Evolutionary conservation across 2,329 filamentous ascomycete species (phyloP), one percentile per base, ranked within the genome.

Genomic region (Pyricularia grisea): DNA sequence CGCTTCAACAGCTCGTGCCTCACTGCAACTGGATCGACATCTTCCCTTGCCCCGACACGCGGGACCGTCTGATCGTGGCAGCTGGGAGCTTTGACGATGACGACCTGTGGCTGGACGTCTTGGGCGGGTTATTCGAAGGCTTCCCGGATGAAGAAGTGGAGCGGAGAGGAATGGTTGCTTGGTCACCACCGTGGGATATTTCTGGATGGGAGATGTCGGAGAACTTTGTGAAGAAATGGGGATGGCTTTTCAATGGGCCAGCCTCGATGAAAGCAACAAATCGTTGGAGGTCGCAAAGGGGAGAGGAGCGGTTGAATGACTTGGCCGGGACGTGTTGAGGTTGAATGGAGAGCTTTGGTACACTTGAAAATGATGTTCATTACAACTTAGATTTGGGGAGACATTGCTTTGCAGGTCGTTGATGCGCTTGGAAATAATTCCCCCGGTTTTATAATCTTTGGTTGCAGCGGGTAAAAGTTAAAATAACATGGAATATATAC

Each of bases 181-280:
- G 81, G 81, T 74, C 75, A 12, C 75, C 78, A 25, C 79, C 81
- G 11, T 82, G 80, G 76, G 70, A 75, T 31, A 69, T 76, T 2
- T 70, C 73, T 5, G 79, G 77, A 60, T 83, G 81, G 81, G 81
- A 83, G 72, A 71, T 82, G 4, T 81, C 77, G 0, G 76, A 78
- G 67, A 73, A 74, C 1, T 83, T 83, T 71, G 72, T 77, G 67
- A 71, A 71, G 31, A 76, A 75, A 67, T 84, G 78, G 77, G 74
- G 74, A 4, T 80, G 76, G 68, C 72, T 83, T 28, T 70, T 83
- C 6, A 69, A 73, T 30, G 80, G 78, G 10, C 71, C 67, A 20
- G 71, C 74, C 58, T 12, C 66, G 23, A 69, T 81, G 36, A 72
- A 72, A 27, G 76, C 76, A 23, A 82, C 80, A 6, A 81, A 83